phyloP scores from a whole-genome alignment of 257 asterid genomes.

The Nicotiana undulata region DNA sequence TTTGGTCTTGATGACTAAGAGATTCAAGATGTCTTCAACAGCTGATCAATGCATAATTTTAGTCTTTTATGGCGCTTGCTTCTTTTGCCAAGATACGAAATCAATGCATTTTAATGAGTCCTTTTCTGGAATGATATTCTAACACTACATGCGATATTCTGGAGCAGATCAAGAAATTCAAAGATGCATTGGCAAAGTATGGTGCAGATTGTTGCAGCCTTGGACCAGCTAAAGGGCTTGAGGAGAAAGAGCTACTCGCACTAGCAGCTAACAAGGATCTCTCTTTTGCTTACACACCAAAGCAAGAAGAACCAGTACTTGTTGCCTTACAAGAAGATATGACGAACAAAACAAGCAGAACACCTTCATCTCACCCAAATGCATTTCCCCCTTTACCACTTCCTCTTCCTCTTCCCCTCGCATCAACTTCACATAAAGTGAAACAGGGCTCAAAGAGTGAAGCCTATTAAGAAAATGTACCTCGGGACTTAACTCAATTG shows the following conservation, averaged over 20 bases:
- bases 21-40: too few relatives aligned
- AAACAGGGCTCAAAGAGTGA: not conserved
- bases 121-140: not conserved
- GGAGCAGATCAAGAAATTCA: not conserved
- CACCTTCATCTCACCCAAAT: not conserved
- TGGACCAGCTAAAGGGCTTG: not conserved
- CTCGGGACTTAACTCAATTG: not conserved
- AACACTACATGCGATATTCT: not conserved
- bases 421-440: not conserved
- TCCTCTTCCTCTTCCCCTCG: not conserved
- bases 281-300: not conserved
- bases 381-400: not conserved
- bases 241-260: slow-evolving; percentile 1
- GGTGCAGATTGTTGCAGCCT: slow-evolving; percentile 4
- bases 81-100: not conserved
- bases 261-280: not conserved
- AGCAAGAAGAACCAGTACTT: not conserved
- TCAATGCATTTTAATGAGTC: too few relatives aligned
- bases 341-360: not conserved
- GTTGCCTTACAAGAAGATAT: not conserved
- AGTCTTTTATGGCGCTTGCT: too few relatives aligned
- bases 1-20: too few relatives aligned
- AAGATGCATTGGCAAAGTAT: not conserved
- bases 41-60: too few relatives aligned
- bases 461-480: not conserved